Evolutionary conservation across 176 grass and related monocot species (phyloP).

Genomic region (Triticum aestivum): IWGSC_CS_RefSeq_v2.1 NC_057807.1:554793172-554793671

Average conservation of each 20-base stretch:
- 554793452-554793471: not conserved
- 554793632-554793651: too few species aligned
- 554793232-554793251: not conserved
- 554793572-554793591: not conserved
- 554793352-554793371: not conserved
- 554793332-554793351: constrained; percentile 11
- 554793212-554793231: not conserved
- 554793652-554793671: too few species aligned
- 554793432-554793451: not conserved
- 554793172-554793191: not conserved
- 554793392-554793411: not conserved
- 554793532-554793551: not conserved
- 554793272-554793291: not conserved
- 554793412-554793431: not conserved
- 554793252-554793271: not conserved
- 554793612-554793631: too few species aligned
- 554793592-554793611: too few species aligned
- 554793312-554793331: constrained; percentile 5
- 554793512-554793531: not conserved
- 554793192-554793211: not conserved
- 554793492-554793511: not conserved
- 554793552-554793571: not conserved
- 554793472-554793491: not conserved
- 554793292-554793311: constrained; percentile 19
- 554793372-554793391: not conserved